Percentiles rank a stretch among this genome's conserved stretches.
These are phyloP conservation scores for Trypanosomatidae sp. DNA, from an alignment of 208 protist genomes.

Conservation along the genomic window DNA sequence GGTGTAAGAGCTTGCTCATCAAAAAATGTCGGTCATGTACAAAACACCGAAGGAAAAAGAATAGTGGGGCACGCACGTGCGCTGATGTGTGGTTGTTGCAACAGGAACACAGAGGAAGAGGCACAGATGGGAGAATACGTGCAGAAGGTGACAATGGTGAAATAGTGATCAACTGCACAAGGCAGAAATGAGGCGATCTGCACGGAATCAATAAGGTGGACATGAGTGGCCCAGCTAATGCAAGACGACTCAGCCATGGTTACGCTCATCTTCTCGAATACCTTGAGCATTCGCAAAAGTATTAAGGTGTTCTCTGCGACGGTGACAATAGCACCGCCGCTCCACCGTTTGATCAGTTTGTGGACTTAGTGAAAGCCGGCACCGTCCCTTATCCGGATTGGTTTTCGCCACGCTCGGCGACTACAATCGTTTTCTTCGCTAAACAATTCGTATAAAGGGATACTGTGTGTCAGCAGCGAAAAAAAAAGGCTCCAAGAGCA, in stretches of 20 bases:
- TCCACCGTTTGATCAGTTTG: neutral
- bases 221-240: neutral
- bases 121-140: neutral
- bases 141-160: neutral
- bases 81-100: neutral
- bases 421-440: neutral
- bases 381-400: neutral
- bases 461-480: neutral
- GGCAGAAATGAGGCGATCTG: no score
- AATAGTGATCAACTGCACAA: neutral
- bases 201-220: neutral
- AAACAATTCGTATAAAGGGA: no score
- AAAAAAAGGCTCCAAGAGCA: neutral
- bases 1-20: neutral
- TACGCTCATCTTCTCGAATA: neutral
- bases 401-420: neutral
- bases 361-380: neutral
- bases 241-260: neutral
- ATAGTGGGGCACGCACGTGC: neutral
- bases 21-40: neutral
- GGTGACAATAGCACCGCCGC: neutral
- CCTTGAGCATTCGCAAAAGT: neutral
- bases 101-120: neutral
- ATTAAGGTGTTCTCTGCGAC: neutral
- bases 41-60: neutral